Evolutionary conservation across 2,329 filamentous ascomycete species (phyloP).

Genomic region (Phialemoniopsis sp.): DNA sequence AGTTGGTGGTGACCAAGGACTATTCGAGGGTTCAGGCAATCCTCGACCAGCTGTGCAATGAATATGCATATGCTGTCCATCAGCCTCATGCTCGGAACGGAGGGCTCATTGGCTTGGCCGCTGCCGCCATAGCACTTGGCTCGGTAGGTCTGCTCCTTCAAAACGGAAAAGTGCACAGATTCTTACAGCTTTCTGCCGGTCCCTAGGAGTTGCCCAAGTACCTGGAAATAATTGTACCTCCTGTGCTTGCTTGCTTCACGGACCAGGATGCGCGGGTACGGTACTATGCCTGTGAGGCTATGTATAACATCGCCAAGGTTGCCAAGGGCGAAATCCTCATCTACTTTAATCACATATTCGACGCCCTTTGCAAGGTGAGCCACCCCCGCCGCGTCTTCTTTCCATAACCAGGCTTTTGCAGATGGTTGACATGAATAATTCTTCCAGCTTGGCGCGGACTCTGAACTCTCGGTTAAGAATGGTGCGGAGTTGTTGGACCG

Average conservation of each 20-base stretch:
- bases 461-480: conserved; percentile 96
- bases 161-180: not conserved
- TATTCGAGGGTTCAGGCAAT: conserved; percentile 79
- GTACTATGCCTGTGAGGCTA: conserved; percentile 98
- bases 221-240: conserved; percentile 89
- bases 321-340: conserved; percentile 95
- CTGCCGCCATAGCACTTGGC: conserved; percentile 91
- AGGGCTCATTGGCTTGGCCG: conserved; percentile 90
- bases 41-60: conserved; percentile 93
- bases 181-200: not conserved
- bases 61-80: conserved; percentile 96
- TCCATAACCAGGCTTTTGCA: too few relatives aligned
- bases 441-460: conserved; percentile 90
- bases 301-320: conserved; percentile 99
- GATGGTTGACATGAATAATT: too few relatives aligned
- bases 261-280: conserved; percentile 96
- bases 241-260: conserved; percentile 93
- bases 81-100: conserved; percentile 96
- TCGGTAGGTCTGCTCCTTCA: conserved; percentile 56
- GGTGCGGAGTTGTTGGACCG: conserved; percentile 93
- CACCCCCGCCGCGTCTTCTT: conserved; percentile 6
- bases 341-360: conserved; percentile 98
- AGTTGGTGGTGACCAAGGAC: conserved; percentile 72
- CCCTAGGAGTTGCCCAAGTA: conserved; percentile 83
- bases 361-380: conserved; percentile 87